phyloP scores from a whole-genome alignment of 257 asterid species.

The Solanum verrucosum region DNA sequence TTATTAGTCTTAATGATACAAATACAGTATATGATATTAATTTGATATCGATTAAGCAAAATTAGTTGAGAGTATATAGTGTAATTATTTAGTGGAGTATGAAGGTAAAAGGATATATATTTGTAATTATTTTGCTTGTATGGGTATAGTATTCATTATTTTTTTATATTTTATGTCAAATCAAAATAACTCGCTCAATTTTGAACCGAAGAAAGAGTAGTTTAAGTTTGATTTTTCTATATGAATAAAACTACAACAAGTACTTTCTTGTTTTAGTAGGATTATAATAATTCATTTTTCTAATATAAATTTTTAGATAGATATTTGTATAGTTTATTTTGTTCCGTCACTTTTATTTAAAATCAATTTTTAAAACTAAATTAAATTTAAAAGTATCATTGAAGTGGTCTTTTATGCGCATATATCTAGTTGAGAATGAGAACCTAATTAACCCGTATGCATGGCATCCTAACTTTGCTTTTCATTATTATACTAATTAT shows the following conservation, averaged over 20 bases:
- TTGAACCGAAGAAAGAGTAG: neutral
- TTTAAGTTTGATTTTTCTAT: neutral
- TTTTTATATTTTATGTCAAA: no score
- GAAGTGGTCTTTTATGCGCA: neutral
- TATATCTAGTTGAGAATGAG: neutral
- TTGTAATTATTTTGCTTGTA: no score
- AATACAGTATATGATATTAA: no score
- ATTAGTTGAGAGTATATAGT: neutral
- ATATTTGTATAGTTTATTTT: neutral
- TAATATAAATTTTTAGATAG: neutral
- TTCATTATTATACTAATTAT: neutral
- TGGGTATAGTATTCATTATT: rapidly evolving
- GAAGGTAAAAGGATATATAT: rapidly evolving
- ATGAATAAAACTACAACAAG: no score
- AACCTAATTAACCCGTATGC: neutral
- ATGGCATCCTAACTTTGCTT: neutral
- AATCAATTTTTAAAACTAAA: neutral
- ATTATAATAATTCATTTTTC: neutral
- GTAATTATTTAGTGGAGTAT: no score
- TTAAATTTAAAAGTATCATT: neutral
- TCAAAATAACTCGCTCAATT: neutral
- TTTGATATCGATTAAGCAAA: neutral
- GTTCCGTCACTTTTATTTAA: neutral
- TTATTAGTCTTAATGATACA: no score
- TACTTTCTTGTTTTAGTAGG: neutral